Base-by-base conservation (phyloP, 2,329 filamentous ascomycete species). In the Cadophora sp. region DNA sequence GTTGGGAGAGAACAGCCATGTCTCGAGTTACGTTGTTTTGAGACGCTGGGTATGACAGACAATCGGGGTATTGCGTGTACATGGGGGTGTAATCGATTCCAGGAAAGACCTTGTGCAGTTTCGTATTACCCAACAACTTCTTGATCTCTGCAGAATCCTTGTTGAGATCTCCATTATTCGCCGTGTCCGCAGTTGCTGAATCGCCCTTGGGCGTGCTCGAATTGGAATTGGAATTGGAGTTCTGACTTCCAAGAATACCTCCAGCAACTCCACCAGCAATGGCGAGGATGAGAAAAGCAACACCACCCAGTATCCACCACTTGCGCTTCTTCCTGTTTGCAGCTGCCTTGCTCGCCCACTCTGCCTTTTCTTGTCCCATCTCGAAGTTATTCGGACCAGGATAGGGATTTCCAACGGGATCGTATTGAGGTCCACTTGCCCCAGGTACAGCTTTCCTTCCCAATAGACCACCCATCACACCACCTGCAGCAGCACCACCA, bases 21-120 rank as follows among this genome's bases (percentile, higher is more conserved):
- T 98, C 95, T 62, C 93, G 89, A 0, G 96, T 98, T 71, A 98
- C 85, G 77, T 98, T 97, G 81, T 98, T 97, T 77, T 97, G 95
- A 41, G 90, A 94, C 0, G 95, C 91, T 0, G 92, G 92, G 72
- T 90, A 86, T 64, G 85, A 81, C 39, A 94, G 71, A 79, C 95
- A 98, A 47, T 90, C 89, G 2, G 95, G 95, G 74, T 95, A 97
- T 79, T 97, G 94, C 0, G 93, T 89, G 76, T 96, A 94, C 78
- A 96, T 86, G 0, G 95, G 94, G 0, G 95, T 98, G 78, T 98
- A 98, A 80, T 97, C 95, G 80, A 98, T 92, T 30, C 94, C 95
- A 0, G 94, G 92, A 78, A 98, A 98, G 1, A 98, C 93, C 79
- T 93, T 96, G 84, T 97, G 93, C 27, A 98, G 84, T 70, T 94